Evolutionary conservation across 1,139 yeast species (phyloP).

Genomic region (Suhomyces coccinellae): DNA sequence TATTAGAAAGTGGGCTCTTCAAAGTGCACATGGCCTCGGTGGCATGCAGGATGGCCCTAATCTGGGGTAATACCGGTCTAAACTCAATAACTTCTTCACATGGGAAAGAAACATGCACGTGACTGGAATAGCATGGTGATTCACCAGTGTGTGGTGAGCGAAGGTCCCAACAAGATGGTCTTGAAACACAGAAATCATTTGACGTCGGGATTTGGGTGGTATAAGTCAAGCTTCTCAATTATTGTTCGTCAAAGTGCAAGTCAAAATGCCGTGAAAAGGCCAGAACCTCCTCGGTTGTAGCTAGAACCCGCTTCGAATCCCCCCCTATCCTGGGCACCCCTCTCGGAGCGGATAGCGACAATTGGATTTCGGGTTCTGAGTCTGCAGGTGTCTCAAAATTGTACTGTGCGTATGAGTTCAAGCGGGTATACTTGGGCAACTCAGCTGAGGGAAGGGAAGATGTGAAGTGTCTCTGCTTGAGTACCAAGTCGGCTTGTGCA

Average conservation of each 20-base stretch:
- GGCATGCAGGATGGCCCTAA: not conserved
- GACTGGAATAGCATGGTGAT: no score
- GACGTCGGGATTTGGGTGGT: not conserved
- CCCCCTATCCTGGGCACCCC: not conserved
- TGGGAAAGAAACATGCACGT: not conserved
- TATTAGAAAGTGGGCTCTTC: no score
- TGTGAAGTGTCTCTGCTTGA: slow-evolving; percentile 16
- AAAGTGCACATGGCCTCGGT: not conserved
- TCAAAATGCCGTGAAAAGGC: slow-evolving; percentile 3
- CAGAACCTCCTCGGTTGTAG: not conserved
- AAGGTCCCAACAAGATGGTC: no score
- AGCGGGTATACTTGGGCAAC: slow-evolving; percentile 11
- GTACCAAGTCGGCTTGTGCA: slow-evolving; percentile 9
- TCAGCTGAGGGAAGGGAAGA: not conserved
- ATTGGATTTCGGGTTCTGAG: slow-evolving; percentile 4
- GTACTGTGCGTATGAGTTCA: slow-evolving; percentile 9
- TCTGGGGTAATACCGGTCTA: not conserved
- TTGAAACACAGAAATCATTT: no score
- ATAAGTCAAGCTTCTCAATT: not conserved
- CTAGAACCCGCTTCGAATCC: not conserved
- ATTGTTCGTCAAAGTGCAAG: slow-evolving; percentile 1
- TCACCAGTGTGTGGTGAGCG: no score
- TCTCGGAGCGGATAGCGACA: slow-evolving; percentile 2
- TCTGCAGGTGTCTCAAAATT: not conserved
- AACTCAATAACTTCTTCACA: not conserved